Conservation (phyloP, 495 filamentous ascomycete genomes). For the Pyrenula aspistea region DNA sequence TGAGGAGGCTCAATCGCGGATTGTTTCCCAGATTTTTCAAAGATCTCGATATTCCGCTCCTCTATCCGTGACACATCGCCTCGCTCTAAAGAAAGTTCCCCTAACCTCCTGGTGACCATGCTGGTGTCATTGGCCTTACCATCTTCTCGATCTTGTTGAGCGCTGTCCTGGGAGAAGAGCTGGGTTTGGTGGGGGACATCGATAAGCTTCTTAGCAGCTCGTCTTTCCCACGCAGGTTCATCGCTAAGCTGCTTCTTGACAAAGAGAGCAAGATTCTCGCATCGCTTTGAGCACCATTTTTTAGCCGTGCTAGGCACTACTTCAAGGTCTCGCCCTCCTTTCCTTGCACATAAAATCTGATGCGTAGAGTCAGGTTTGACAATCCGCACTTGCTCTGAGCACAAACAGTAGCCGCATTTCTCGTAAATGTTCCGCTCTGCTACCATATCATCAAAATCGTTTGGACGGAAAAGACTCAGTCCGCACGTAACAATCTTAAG, state of each 20-base stretch:
- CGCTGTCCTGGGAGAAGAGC: background rate
- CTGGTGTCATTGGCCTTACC: background rate
- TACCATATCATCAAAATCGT: constrained; percentile 77
- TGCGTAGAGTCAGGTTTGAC: constrained; percentile 29
- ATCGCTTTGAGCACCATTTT: constrained; percentile 77
- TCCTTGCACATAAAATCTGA: constrained; percentile 34
- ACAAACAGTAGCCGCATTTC: constrained; percentile 74
- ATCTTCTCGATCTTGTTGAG: background rate
- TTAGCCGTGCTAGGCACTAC: constrained; percentile 59
- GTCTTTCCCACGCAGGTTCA: constrained; percentile 53
- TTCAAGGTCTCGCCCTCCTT: constrained; percentile 37
- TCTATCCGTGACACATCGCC: background rate
- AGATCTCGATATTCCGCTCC: background rate
- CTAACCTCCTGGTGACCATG: background rate
- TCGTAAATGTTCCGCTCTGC: constrained; percentile 72
- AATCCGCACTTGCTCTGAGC: constrained; percentile 41
- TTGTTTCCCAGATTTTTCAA: background rate
- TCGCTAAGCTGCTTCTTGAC: constrained; percentile 76
- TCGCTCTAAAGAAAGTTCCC: background rate
- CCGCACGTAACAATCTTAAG: constrained; percentile 40
- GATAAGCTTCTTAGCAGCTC: constrained; percentile 4
- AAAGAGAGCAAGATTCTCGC: constrained; percentile 67
- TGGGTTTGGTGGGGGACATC: background rate
- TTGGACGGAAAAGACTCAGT: constrained; percentile 62
- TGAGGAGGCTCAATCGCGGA: background rate